Evolutionary conservation across 306 rosid genomes (phyloP).

Genomic region (Biancaea sappan): DNA sequence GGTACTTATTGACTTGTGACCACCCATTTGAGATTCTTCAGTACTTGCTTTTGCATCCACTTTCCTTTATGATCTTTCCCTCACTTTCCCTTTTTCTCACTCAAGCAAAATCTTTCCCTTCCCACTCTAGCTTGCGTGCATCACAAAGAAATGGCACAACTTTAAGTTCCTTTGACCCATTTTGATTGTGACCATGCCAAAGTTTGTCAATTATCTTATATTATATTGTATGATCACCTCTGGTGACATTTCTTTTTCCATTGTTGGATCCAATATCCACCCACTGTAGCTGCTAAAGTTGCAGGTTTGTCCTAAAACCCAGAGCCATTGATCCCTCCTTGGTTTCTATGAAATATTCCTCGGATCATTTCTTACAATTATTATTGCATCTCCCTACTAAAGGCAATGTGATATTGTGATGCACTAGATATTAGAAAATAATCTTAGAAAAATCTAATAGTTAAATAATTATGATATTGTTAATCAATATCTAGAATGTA

Average conservation of each 20-base stretch:
- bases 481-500: no score
- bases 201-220: background rate
- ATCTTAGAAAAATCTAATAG: no score
- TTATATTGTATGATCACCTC: background rate
- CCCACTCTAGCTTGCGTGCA: background rate
- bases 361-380: conserved; percentile 29
- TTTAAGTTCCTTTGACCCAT: conserved; percentile 24
- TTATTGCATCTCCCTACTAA: background rate
- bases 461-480: no score
- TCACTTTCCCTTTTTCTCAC: conserved; percentile 15
- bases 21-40: conserved; percentile 39
- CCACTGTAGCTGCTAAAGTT: conserved; percentile 25
- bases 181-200: conserved; percentile 23
- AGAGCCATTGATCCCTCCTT: background rate
- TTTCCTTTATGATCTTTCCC: conserved; percentile 9
- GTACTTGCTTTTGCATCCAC: conserved; percentile 28
- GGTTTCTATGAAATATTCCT: conserved; percentile 5
- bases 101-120: conserved; percentile 17
- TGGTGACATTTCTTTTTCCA: conserved; percentile 7
- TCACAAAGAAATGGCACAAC: conserved; percentile 19
- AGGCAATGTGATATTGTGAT: background rate
- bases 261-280: conserved; percentile 45
- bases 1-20: background rate
- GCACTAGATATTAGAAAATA: no score
- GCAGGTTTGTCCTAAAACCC: conserved; percentile 4